A percentile compares a stretch with the other conserved stretches of the same genome.
Conservation (phyloP, 2,329 filamentous ascomycete species). For the Coniochaeta ligniaria region DNA sequence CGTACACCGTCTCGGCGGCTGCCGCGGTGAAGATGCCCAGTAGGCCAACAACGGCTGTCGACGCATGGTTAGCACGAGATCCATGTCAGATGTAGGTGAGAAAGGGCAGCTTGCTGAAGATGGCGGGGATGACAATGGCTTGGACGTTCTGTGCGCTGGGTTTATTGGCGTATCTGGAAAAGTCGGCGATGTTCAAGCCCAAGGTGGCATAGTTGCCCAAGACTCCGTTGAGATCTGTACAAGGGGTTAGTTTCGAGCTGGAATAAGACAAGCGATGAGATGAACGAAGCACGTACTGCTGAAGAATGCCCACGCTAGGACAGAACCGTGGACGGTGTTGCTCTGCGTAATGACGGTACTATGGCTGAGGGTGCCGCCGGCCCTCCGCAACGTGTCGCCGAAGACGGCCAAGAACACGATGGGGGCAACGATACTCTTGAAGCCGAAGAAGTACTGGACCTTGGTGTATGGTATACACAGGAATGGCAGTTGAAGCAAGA, state of each 20-base stretch:
- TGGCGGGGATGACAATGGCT: constrained; percentile 2
- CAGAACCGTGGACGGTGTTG: neutral
- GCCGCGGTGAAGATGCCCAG: constrained; percentile 3
- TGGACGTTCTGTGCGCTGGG: constrained; percentile 4
- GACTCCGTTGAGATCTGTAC: constrained; percentile 3
- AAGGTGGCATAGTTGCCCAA: constrained; percentile 4
- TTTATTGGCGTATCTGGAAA: constrained; percentile 2
- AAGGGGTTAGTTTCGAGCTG: neutral
- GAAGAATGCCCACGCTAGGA: constrained; percentile 3
- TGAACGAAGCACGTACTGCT: neutral
- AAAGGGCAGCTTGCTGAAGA: neutral
- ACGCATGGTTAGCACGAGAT: neutral
- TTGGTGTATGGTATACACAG: constrained; percentile 1
- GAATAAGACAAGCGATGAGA: too few species aligned
- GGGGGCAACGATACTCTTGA: constrained; percentile 1
- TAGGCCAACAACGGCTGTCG: constrained; percentile 1
- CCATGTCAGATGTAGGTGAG: neutral
- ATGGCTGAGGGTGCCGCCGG: neutral
- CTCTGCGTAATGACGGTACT: neutral
- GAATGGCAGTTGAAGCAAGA: constrained; percentile 1
- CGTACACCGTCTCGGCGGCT: neutral
- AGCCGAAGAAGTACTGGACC: constrained; percentile 2
- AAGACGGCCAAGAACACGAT: constrained; percentile 1
- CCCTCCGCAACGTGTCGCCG: neutral
- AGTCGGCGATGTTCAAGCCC: constrained; percentile 3